phyloP scores from a whole-genome alignment of 805 yeast genomes.

The Citeromyces matritensis region DNA sequence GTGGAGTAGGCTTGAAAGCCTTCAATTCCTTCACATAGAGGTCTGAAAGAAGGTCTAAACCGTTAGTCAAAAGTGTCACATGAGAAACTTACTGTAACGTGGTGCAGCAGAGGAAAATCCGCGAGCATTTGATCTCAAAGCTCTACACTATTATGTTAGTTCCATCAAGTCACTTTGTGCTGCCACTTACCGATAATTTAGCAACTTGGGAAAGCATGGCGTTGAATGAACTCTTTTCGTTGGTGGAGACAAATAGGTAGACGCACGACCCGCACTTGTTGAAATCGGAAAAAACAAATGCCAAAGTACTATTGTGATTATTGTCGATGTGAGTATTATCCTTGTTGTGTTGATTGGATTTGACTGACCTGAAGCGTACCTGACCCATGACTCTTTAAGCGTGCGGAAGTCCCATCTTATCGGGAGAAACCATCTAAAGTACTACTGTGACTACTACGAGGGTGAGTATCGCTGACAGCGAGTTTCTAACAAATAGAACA shows the following conservation, averaged over 20 bases:
- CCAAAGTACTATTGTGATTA: constrained; percentile 74
- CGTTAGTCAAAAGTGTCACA: not conserved
- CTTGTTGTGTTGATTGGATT: not conserved
- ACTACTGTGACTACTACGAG: constrained; percentile 66
- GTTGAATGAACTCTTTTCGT: constrained; percentile 1
- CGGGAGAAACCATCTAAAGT: constrained; percentile 63
- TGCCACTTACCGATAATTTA: constrained; percentile 6
- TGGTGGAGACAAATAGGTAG: not conserved
- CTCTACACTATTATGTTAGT: constrained; percentile 3
- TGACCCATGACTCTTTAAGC: constrained; percentile 82
- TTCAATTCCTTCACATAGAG: constrained; percentile 78
- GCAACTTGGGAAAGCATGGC: constrained; percentile 4
- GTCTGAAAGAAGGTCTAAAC: constrained; percentile 52
- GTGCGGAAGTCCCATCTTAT: constrained; percentile 68
- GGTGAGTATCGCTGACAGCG: constrained; percentile 10
- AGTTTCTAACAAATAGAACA: constrained; percentile 4
- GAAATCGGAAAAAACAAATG: constrained; percentile 21
- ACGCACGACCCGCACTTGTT: not conserved
- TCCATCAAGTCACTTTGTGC: not conserved
- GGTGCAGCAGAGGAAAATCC: constrained; percentile 18
- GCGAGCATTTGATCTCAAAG: constrained; percentile 14
- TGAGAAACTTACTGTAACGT: constrained; percentile 12
- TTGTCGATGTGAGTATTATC: constrained; percentile 34
- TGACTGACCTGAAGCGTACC: constrained; percentile 24
- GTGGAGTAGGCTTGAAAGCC: constrained; percentile 74